These are phyloP conservation scores for Fusarium sp. DNA, from an alignment of 2,329 filamentous ascomycete species.

Conservation along the genomic window DNA sequence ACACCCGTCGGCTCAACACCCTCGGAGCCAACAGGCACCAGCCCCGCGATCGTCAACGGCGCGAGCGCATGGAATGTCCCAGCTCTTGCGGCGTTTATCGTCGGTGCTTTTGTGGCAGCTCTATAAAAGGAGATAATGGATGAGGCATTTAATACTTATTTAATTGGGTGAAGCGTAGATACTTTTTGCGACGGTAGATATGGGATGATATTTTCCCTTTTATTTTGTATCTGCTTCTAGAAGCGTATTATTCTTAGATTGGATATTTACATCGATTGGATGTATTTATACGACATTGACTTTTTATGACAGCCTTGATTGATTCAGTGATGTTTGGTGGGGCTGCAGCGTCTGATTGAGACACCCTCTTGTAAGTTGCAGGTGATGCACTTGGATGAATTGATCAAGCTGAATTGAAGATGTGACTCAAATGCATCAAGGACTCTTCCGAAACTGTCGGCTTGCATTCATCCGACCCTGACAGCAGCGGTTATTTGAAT, in stretches of 20 bases:
- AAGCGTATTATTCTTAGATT: slow-evolving; percentile 1
- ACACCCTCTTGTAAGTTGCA: not conserved
- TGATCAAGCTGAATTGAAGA: not conserved
- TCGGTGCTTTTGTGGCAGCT: slow-evolving; percentile 22
- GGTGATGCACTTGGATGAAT: not conserved
- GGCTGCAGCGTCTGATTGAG: not conserved
- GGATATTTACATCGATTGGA: not conserved
- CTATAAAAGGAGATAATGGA: slow-evolving; percentile 11
- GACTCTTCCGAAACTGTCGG: not conserved
- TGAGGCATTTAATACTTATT: slow-evolving; percentile 25
- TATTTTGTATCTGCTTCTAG: not conserved
- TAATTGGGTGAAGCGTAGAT: slow-evolving; percentile 10
- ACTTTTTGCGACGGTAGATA: slow-evolving; percentile 21
- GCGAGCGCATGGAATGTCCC: slow-evolving; percentile 26
- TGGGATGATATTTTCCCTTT: slow-evolving; percentile 1
- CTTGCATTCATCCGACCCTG: not conserved
- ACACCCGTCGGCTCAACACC: not conserved
- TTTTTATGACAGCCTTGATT: slow-evolving; percentile 5
- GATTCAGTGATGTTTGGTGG: not conserved
- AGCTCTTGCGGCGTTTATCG: slow-evolving; percentile 9
- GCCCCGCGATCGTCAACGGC: slow-evolving; percentile 17
- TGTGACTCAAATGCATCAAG: rapidly evolving
- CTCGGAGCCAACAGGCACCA: slow-evolving; percentile 17
- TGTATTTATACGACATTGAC: slow-evolving; percentile 6
- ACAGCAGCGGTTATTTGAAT: not conserved